Percentiles rank a stretch among this genome's conserved stretches.
Evolutionary conservation across 257 asterid genomes (phyloP).

Genomic region (Nemophila menziesii): DNA sequence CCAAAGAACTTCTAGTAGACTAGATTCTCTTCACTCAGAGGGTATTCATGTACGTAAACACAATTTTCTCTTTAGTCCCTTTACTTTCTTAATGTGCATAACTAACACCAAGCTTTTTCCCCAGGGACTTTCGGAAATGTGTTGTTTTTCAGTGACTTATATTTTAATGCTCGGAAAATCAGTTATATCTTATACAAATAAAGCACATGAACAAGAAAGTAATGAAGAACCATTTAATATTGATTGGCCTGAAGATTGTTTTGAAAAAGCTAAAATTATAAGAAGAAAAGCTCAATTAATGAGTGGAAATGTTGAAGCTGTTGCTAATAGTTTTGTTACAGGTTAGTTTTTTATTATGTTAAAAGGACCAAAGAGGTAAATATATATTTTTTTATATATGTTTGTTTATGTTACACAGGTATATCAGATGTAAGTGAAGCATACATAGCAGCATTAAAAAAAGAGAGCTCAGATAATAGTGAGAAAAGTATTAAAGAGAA

Average conservation of each 20-base stretch:
- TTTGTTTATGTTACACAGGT: slow-evolving; percentile 42
- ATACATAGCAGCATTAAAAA: slow-evolving; percentile 52
- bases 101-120: slow-evolving; percentile 13
- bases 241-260: slow-evolving; percentile 87
- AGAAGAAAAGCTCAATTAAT: slow-evolving; percentile 48
- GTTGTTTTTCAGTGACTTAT: slow-evolving; percentile 84
- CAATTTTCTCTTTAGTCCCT: slow-evolving; percentile 5
- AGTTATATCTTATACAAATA: slow-evolving; percentile 47
- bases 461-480: slow-evolving; percentile 31
- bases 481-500: slow-evolving; percentile 59
- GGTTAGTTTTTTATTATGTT: slow-evolving; percentile 36
- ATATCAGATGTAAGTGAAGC: slow-evolving; percentile 86
- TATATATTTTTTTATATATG: no score
- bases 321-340: slow-evolving; percentile 61
- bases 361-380: no score
- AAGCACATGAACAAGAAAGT: slow-evolving; percentile 35
- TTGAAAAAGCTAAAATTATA: slow-evolving; percentile 73
- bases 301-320: slow-evolving; percentile 58
- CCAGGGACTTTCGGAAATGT: slow-evolving; percentile 94
- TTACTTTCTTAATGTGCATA: background rate
- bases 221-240: slow-evolving; percentile 48
- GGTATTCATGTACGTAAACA: slow-evolving; percentile 75
- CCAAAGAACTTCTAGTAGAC: slow-evolving; percentile 77
- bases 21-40: slow-evolving; percentile 94
- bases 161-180: slow-evolving; percentile 80